Evolutionary conservation across 495 filamentous ascomycete genomes (phyloP).

Genomic region (Hypoxylon lienhwacheense): DNA sequence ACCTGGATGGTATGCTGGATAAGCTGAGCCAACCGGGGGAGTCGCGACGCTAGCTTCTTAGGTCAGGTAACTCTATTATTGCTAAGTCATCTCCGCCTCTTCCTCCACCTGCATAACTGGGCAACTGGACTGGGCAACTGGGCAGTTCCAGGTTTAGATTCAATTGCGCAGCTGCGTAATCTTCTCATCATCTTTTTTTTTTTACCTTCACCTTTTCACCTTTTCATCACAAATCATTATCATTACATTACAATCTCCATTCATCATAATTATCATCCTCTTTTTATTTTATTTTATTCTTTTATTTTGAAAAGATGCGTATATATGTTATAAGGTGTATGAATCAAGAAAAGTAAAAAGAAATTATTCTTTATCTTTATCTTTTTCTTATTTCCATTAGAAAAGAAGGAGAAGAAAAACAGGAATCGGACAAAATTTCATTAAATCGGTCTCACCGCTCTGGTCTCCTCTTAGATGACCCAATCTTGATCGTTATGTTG

Average conservation of each 20-base stretch:
- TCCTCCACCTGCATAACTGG: too few species aligned
- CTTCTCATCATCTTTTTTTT: conserved; percentile 18
- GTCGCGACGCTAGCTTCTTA: conserved; percentile 8
- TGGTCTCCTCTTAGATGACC: conserved; percentile 7
- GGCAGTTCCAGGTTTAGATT: too few species aligned
- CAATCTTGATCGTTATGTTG: conserved; percentile 21
- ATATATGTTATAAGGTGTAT: neutral
- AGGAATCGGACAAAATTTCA: too few species aligned
- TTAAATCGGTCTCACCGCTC: conserved; percentile 2
- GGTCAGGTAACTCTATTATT: too few species aligned
- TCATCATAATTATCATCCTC: conserved; percentile 5
- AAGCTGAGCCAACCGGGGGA: conserved; percentile 6
- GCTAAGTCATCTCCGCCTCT: conserved; percentile 16
- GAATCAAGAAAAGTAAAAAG: conserved; percentile 14
- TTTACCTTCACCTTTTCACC: neutral
- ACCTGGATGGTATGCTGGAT: conserved; percentile 3
- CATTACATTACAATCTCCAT: too few species aligned
- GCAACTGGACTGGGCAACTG: neutral
- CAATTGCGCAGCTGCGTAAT: conserved; percentile 27
- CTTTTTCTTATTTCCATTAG: too few species aligned
- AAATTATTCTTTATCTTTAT: too few species aligned
- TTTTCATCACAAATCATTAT: too few species aligned
- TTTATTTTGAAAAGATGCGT: neutral
- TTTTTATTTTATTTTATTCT: neutral
- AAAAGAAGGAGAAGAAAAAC: neutral